These are phyloP conservation scores for Boletus rubescentipes DNA, from an alignment of 768 basidiomycete species.

Conservation along the genomic window DNA sequence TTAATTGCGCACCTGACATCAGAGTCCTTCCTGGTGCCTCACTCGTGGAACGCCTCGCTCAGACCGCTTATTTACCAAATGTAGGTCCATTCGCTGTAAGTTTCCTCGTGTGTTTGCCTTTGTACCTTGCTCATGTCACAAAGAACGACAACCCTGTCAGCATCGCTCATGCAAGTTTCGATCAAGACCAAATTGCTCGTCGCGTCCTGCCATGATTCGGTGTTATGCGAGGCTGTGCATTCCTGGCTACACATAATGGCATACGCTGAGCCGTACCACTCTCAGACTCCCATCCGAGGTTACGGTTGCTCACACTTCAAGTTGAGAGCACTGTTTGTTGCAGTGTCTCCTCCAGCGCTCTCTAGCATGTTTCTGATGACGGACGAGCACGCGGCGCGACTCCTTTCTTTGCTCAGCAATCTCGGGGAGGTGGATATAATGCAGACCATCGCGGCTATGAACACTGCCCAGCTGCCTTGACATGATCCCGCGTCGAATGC, in stretches of 20 bases:
- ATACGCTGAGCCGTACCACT: neutral
- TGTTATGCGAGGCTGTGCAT: neutral
- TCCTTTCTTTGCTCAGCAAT: neutral
- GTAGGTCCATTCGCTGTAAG: too few species aligned
- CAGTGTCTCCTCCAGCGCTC: neutral
- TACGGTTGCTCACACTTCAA: neutral
- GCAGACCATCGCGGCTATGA: neutral
- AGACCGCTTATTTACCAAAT: too few species aligned
- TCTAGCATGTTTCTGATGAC: neutral
- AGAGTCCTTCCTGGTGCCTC: too few species aligned
- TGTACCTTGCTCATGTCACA: too few species aligned
- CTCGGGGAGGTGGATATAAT: too few species aligned
- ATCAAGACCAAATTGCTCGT: constrained; percentile 11
- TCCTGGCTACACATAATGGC: too few species aligned
- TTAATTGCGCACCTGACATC: too few species aligned
- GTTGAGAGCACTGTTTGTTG: neutral
- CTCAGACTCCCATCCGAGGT: neutral
- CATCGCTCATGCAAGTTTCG: neutral
- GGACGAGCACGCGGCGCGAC: neutral
- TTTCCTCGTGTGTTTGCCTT: too few species aligned
- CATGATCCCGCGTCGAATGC: too few species aligned
- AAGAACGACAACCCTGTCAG: neutral
- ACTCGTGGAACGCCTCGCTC: too few species aligned
- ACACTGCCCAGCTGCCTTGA: constrained; percentile 8
- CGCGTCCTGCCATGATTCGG: neutral